Conservation (phyloP, 2,329 filamentous ascomycete genomes). For the Exophiala viscosa region DNA sequence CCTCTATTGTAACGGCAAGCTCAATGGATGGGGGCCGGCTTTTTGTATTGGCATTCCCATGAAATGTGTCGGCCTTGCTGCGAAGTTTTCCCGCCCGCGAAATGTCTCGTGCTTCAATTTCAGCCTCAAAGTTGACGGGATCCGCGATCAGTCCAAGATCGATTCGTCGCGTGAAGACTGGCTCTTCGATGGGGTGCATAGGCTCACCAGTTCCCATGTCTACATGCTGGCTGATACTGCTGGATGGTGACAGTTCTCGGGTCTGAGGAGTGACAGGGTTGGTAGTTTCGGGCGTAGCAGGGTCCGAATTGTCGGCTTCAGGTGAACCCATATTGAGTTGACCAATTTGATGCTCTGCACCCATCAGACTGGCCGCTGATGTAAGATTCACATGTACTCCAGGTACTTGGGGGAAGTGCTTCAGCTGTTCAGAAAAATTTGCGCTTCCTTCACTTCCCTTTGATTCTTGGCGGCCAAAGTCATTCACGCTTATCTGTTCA, state of each 20-base stretch:
- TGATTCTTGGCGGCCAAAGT: conserved; percentile 33
- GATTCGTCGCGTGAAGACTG: conserved; percentile 35
- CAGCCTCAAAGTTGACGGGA: conserved; percentile 21
- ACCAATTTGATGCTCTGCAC: conserved; percentile 46
- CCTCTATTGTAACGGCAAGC: conserved; percentile 41
- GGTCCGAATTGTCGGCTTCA: conserved; percentile 33
- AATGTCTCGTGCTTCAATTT: conserved; percentile 23
- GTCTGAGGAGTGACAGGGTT: conserved; percentile 35
- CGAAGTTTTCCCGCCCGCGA: conserved; percentile 22
- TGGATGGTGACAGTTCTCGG: conserved; percentile 30
- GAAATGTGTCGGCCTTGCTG: conserved; percentile 23
- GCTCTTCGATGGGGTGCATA: conserved; percentile 28
- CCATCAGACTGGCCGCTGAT: conserved; percentile 46
- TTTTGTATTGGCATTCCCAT: conserved; percentile 11
- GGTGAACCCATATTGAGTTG: conserved; percentile 47
- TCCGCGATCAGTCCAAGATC: conserved; percentile 34
- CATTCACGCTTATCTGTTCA: conserved; percentile 37
- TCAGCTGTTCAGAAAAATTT: conserved; percentile 33
- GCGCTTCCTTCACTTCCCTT: conserved; percentile 25
- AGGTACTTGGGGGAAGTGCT: conserved; percentile 38
- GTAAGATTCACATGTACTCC: conserved; percentile 33
- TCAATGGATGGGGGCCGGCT: conserved; percentile 26
- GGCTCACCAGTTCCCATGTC: conserved; percentile 23
- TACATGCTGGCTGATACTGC: conserved; percentile 10
- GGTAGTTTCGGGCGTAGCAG: conserved; percentile 32